Evolutionary conservation across 176 grass and related monocot genomes (phyloP).

Genomic region (Juncus inflexus): DNA sequence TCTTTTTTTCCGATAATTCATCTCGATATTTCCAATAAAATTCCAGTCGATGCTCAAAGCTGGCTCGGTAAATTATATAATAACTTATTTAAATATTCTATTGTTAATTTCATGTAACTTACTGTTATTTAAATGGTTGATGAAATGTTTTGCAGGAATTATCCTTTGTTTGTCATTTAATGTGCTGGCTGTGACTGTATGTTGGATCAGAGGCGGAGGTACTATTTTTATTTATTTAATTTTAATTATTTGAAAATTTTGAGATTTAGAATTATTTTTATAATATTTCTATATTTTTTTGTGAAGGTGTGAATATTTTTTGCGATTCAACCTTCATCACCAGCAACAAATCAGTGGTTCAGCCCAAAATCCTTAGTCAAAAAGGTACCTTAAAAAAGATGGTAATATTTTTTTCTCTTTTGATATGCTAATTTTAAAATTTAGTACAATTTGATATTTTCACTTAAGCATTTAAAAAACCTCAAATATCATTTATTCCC

Average conservation of each 20-base stretch:
- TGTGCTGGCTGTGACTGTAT: constrained; percentile 77
- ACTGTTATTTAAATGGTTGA: constrained; percentile 5
- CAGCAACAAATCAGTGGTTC: too few species aligned
- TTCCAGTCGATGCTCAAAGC: constrained; percentile 75
- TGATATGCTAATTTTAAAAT: too few species aligned
- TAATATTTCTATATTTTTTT: constrained; percentile 7
- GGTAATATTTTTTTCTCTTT: too few species aligned
- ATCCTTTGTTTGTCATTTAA: constrained; percentile 85
- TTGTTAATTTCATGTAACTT: constrained; percentile 22
- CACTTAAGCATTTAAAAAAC: too few species aligned
- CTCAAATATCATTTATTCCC: too few species aligned
- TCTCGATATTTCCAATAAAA: constrained; percentile 85
- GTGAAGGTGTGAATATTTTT: too few species aligned
- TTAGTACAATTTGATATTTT: too few species aligned
- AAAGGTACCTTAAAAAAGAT: too few species aligned
- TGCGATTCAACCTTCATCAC: too few species aligned
- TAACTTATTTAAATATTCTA: neutral
- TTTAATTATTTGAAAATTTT: neutral
- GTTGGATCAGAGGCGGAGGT: constrained; percentile 98
- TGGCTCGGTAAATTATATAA: constrained; percentile 54
- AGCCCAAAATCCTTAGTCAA: too few species aligned
- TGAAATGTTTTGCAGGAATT: constrained; percentile 55
- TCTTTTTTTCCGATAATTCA: constrained; percentile 85
- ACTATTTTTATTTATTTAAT: constrained; percentile 16
- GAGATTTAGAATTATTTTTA: constrained; percentile 2